Base-by-base conservation (phyloP, 768 basidiomycete genomes). In the Macrolepiota fuliginosa region DNA sequence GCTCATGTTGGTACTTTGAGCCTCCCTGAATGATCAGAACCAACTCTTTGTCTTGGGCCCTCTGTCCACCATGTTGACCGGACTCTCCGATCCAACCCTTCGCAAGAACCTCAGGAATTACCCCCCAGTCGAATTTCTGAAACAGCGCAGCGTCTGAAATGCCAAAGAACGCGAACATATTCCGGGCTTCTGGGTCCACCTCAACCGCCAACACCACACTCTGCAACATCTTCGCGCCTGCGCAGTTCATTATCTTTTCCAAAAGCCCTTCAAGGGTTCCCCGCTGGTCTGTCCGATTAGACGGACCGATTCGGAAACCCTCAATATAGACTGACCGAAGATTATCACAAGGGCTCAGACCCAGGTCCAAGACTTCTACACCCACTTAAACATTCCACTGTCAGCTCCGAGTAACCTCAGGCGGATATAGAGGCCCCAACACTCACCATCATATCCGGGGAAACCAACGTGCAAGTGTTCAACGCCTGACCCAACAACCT, bases 251-350 rank as follows among this genome's bases (percentile, higher is more conserved):
- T 39, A 58, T 24, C 35, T 37, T 58, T 22, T 39, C 32, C 19
- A 51, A 6, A 19, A 58, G 2, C 17, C 11, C 17, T 19, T 50
- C 47, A 13, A 58, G 32, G 35, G 35, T 15, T n/a, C 7, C n/a
- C 49, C 32, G 35, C 13, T 39, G 47, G 19, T 57, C 29, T 11
- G 11, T 40, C 5, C 22, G 45, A 37, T 39, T 39, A 19, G 32
- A 50, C 10, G 47, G 47, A 9, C 57, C 57, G 49, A 58, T 29
- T 51, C 49, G 57, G 57, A 58, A 37, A 35, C 46, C 46, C 11
- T 37, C 49, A 25, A 58, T 27, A 25, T 39, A 35, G 35, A 58
- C 24, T 4, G 57, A 58, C 22, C 47, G 35, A 51, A 58, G 47
- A 24, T 25, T 22, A 6, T 36, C 15, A 35, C 57, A 58, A 4